Evolutionary conservation across 2,329 filamentous ascomycete species (phyloP), one percentile per base, ranked within the genome.

Genomic region (Penicillium psychrosexuale): DNA sequence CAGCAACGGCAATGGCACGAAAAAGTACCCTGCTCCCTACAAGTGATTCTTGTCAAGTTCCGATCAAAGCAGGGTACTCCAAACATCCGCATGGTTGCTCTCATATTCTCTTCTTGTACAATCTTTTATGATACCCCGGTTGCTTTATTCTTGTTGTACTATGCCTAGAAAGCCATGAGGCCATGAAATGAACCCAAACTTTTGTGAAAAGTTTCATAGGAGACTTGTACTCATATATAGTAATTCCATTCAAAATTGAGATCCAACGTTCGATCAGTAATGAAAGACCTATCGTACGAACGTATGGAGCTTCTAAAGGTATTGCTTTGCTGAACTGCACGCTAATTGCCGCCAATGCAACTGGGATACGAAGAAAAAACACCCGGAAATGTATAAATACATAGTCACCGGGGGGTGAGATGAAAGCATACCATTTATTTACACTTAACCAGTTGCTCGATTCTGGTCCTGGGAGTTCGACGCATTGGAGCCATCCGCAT

Each of bases 391-490:
- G 43, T 19, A 38, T n/a, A 4, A 27, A 44, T n/a, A 28, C 8
- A 8, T 28, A 22, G 13, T 22, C 17, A 13, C 3, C 33, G 2
- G n/a, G 27, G 1, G 2, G 6, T 34, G 2, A 36, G 8, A 28
- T n/a, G 12, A 30, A 34, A 36, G 19, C 8, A 31, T 37, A 34
- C 13, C 24, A 31, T 37, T 28, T 42, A 50, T 24, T 36, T 37
- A 30, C 42, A n/a, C 13, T 40, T 57, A 68, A 11, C 67, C 66
- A 27, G 61, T 67, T 6, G 74, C 70, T 47, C 72, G 72, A 39
- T 67, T 73, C 47, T 75, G 71, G 65, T 78, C 75, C 55, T 76
- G 72, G 57, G 79, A 79, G 47, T 67, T 77, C 2, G 66, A 65
- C 34, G 63, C 55, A 39, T 64, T 52, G 17, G 55, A 43, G 34